These are phyloP conservation scores for Massarina eburnea DNA, from an alignment of 2,329 filamentous ascomycete species.

Conservation along the genomic window DNA sequence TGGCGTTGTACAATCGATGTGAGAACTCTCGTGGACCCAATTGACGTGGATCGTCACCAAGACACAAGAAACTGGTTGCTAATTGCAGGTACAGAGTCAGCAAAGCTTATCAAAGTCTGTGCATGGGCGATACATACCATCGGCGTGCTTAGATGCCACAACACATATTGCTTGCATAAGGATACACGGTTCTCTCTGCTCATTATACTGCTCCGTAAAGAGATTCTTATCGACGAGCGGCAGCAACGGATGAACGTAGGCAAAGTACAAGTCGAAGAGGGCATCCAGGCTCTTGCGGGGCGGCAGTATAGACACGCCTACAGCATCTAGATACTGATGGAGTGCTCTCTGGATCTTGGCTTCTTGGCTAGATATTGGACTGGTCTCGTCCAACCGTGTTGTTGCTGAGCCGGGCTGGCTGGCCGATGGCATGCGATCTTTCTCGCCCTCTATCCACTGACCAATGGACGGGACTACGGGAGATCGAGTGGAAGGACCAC, in stretches of 20 bases:
- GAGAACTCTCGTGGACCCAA: conserved; percentile 49
- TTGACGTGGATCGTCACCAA: conserved; percentile 37
- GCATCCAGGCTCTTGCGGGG: conserved; percentile 39
- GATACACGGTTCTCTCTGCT: conserved; percentile 41
- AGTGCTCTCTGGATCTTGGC: conserved; percentile 36
- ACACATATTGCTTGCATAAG: conserved; percentile 51
- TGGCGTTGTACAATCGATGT: conserved; percentile 46
- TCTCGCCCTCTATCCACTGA: conserved; percentile 39
- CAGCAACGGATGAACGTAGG: conserved; percentile 49
- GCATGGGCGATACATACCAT: no score
- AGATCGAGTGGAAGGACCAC: conserved; percentile 31
- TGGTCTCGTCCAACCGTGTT: conserved; percentile 31
- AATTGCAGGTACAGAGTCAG: no score
- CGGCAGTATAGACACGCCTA: conserved; percentile 38
- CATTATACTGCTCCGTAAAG: conserved; percentile 42
- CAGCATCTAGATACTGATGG: conserved; percentile 40
- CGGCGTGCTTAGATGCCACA: conserved; percentile 51
- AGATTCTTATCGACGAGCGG: conserved; percentile 49
- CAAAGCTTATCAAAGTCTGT: no score
- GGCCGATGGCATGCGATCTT: conserved; percentile 22
- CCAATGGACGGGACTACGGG: conserved; percentile 34
- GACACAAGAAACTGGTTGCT: conserved; percentile 41
- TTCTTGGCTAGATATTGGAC: conserved; percentile 34
- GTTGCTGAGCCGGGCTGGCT: conserved; percentile 25
- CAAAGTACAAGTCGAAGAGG: conserved; percentile 50